Evolutionary conservation across 805 yeast species (phyloP).

Genomic region (Metschnikowia vanudenii): DNA sequence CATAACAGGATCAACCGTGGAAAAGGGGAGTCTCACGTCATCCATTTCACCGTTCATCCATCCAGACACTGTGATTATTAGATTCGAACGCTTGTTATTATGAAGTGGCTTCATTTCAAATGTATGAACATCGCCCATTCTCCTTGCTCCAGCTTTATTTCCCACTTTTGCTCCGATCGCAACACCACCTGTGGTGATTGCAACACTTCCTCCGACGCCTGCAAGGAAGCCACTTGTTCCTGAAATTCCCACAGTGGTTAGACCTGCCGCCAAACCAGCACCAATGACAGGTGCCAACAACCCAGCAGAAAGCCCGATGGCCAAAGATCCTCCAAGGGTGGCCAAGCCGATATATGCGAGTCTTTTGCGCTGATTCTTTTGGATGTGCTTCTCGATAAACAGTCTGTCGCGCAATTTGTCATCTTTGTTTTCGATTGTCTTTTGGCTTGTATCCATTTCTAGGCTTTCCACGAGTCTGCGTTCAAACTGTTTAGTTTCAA

Average conservation of each 20-base stretch:
- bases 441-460: conserved; percentile 65
- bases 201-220: conserved; percentile 94
- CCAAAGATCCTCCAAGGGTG: conserved; percentile 92
- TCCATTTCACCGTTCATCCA: conserved; percentile 97
- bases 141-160: conserved; percentile 72
- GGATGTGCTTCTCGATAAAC: conserved; percentile 69
- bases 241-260: conserved; percentile 88
- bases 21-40: conserved; percentile 94
- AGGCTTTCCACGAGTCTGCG: conserved; percentile 85
- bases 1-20: conserved; percentile 96
- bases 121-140: conserved; percentile 90
- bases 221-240: conserved; percentile 94
- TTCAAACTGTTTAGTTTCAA: conserved; percentile 87
- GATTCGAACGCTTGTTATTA: conserved; percentile 82
- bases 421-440: conserved; percentile 56
- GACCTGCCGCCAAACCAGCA: conserved; percentile 96
- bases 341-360: conserved; percentile 90
- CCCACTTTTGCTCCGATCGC: conserved; percentile 91
- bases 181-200: conserved; percentile 89
- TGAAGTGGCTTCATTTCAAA: conserved; percentile 93
- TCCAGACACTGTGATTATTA: conserved; percentile 88
- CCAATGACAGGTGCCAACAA: conserved; percentile 96
- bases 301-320: conserved; percentile 94
- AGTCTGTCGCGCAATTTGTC: conserved; percentile 79
- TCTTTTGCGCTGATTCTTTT: conserved; percentile 60